phyloP scores from a whole-genome alignment of 768 basidiomycete genomes.

The Lentinula lateritia region DNA sequence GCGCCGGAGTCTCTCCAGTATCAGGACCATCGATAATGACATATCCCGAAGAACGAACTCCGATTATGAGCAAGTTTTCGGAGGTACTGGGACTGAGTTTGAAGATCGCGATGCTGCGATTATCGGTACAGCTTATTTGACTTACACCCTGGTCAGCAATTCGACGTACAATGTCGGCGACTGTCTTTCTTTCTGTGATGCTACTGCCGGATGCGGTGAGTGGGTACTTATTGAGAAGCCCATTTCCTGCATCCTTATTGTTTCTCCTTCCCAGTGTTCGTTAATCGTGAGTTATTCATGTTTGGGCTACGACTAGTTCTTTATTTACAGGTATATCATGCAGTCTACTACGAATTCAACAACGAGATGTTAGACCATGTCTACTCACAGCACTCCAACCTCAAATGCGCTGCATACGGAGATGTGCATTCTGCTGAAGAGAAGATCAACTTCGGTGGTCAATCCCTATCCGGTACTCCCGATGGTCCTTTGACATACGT shows the following conservation, averaged over 20 bases:
- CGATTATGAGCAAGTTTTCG: constrained; percentile 32
- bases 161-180: constrained; percentile 38
- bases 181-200: constrained; percentile 35
- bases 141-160: constrained; percentile 40
- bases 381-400: constrained; percentile 32
- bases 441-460: constrained; percentile 41
- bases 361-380: constrained; percentile 35
- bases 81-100: constrained; percentile 27
- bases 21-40: background rate
- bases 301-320: background rate
- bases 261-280: constrained; percentile 30
- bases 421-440: constrained; percentile 37
- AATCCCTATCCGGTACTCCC: constrained; percentile 27
- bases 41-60: constrained; percentile 11
- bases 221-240: background rate
- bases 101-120: constrained; percentile 37
- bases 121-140: constrained; percentile 41
- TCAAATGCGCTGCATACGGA: constrained; percentile 43
- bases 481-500: constrained; percentile 35
- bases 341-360: constrained; percentile 42
- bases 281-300: constrained; percentile 20
- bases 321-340: background rate
- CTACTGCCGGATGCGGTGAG: constrained; percentile 35
- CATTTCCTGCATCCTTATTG: background rate
- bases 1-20: background rate